Evolutionary conservation across 2,329 filamentous ascomycete genomes (phyloP).

Genomic region (Colletotrichum costaricense): DNA sequence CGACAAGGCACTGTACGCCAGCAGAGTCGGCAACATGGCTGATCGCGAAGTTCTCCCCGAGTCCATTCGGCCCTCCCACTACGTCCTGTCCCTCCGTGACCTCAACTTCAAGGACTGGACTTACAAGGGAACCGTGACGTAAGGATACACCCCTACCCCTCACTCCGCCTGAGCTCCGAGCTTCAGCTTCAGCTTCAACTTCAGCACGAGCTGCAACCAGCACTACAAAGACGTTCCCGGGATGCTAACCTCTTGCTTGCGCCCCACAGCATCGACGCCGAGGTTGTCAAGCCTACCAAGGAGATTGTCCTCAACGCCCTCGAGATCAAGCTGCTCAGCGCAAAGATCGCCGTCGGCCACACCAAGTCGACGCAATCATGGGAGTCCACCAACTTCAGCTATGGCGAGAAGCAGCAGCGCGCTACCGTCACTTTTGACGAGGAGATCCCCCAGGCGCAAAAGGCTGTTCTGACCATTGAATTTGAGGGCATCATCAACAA

Average conservation of each 20-base stretch:
- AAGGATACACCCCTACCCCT: slow-evolving; percentile 40
- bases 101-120: slow-evolving; percentile 80
- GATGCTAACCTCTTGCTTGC: slow-evolving; percentile 16
- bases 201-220: slow-evolving; percentile 13
- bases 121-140: slow-evolving; percentile 84
- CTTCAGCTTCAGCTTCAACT: slow-evolving; percentile 12
- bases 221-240: not conserved
- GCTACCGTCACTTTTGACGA: slow-evolving; percentile 81
- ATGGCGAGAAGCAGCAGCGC: slow-evolving; percentile 87
- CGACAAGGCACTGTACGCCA: slow-evolving; percentile 39
- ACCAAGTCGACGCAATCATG: slow-evolving; percentile 67
- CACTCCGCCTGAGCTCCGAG: slow-evolving; percentile 11
- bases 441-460: slow-evolving; percentile 74
- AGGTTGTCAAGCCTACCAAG: slow-evolving; percentile 77
- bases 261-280: slow-evolving; percentile 73
- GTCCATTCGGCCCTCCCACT: slow-evolving; percentile 84
- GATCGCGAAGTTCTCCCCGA: slow-evolving; percentile 73
- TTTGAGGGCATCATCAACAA: slow-evolving; percentile 90
- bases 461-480: slow-evolving; percentile 74
- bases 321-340: slow-evolving; percentile 79
- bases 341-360: slow-evolving; percentile 69
- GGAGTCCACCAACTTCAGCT: slow-evolving; percentile 76
- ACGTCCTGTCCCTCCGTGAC: slow-evolving; percentile 83
- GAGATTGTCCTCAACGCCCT: slow-evolving; percentile 87
- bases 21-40: slow-evolving; percentile 54